Conservation (phyloP, 345 rosid genomes). For the Gossypium stocksii region DNA sequence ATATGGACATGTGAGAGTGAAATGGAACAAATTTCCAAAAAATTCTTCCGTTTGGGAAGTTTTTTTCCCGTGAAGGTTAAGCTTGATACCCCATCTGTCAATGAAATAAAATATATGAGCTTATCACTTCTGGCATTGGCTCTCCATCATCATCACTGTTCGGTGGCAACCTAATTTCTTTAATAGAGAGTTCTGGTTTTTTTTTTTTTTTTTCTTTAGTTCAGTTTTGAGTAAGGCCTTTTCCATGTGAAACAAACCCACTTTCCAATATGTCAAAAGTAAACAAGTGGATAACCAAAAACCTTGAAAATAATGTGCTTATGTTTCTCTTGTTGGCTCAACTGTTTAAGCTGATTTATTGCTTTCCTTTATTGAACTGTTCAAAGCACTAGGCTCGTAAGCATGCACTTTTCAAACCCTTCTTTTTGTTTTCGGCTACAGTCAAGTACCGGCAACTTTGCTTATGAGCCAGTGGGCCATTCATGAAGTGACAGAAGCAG, state of each 20-base stretch:
- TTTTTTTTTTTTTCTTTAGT: background rate
- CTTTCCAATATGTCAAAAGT: background rate
- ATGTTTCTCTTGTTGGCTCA: background rate
- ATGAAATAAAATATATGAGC: too few species aligned
- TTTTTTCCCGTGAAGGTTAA: too few species aligned
- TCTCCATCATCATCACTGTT: too few species aligned
- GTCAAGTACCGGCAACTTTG: background rate
- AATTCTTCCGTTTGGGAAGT: too few species aligned
- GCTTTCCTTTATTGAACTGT: background rate
- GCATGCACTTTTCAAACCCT: background rate
- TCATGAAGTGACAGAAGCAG: background rate
- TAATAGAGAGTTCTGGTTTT: background rate
- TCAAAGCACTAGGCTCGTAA: background rate
- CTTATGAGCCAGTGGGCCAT: background rate
- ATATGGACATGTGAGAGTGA: too few species aligned
- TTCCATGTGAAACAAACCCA: conserved; percentile 4
- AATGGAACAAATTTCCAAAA: too few species aligned
- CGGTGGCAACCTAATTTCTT: background rate
- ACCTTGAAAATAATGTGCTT: background rate
- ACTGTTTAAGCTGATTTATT: background rate
- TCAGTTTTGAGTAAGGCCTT: background rate
- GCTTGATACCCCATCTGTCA: too few species aligned
- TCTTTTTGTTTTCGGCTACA: background rate
- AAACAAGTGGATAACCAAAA: background rate
- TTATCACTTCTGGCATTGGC: too few species aligned